A percentile compares a stretch with the other conserved stretches of the same genome.
Evolutionary conservation across 2,329 filamentous ascomycete genomes (phyloP).

Genomic region (Penicillium paneum): DNA sequence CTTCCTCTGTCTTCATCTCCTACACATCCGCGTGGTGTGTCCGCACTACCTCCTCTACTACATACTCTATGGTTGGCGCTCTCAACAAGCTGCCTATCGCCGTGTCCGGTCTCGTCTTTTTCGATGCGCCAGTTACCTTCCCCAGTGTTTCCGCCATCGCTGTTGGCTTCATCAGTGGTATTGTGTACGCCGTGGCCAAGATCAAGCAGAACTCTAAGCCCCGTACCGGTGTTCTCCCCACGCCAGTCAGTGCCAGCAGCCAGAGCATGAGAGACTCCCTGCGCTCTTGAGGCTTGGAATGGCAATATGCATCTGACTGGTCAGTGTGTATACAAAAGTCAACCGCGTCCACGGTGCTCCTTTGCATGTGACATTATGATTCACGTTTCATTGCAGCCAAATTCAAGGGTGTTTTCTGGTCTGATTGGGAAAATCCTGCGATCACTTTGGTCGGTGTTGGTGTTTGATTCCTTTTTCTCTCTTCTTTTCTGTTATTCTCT

Average conservation of each 20-base stretch:
- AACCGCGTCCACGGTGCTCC: slow-evolving; percentile 6
- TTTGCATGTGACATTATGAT: slow-evolving; percentile 30
- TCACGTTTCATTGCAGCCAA: slow-evolving; percentile 28
- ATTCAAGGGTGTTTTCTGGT: slow-evolving; percentile 9
- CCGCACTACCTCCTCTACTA: slow-evolving; percentile 93
- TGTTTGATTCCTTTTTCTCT: slow-evolving; percentile 20
- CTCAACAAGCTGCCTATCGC: slow-evolving; percentile 98
- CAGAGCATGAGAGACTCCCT: slow-evolving; percentile 85
- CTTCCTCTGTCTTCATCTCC: slow-evolving; percentile 96
- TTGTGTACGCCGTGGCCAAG: slow-evolving; percentile 87
- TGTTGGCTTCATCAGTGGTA: slow-evolving; percentile 85
- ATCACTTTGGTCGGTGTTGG: slow-evolving; percentile 25
- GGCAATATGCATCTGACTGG: slow-evolving; percentile 10
- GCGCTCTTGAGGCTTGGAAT: slow-evolving; percentile 54
- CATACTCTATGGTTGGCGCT: slow-evolving; percentile 97
- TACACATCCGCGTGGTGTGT: slow-evolving; percentile 99
- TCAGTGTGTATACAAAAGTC: slow-evolving; percentile 9
- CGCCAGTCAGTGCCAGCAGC: slow-evolving; percentile 81
- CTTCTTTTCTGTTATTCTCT: slow-evolving; percentile 5
- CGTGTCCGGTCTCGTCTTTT: slow-evolving; percentile 88
- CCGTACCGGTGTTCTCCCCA: slow-evolving; percentile 66
- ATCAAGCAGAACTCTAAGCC: slow-evolving; percentile 69
- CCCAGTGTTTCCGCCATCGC: slow-evolving; percentile 88
- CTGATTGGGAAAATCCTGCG: slow-evolving; percentile 14
- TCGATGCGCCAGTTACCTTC: slow-evolving; percentile 87